Evolutionary conservation across 1,139 yeast species (phyloP).

Genomic region (Candida freyschussii): DNA sequence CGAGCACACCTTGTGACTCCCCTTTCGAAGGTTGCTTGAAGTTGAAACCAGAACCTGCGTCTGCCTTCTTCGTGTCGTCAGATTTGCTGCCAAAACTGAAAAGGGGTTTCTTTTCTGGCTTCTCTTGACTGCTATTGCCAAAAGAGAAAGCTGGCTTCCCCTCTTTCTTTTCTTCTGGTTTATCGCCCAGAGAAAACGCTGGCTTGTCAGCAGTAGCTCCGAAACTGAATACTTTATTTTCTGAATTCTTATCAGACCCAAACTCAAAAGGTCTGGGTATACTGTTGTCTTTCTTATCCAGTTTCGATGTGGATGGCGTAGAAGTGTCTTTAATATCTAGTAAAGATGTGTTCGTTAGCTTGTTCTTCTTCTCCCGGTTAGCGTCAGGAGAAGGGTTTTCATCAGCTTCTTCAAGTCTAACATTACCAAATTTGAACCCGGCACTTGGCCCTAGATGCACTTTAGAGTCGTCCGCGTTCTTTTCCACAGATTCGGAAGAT

Average conservation of each 20-base stretch:
- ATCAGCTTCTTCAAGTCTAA: slow-evolving; percentile 1
- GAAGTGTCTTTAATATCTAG: slow-evolving; percentile 3
- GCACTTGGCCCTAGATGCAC: slow-evolving; percentile 25
- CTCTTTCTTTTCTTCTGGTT: slow-evolving; percentile 1
- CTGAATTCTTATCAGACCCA: neutral
- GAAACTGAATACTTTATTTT: neutral
- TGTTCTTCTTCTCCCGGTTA: no score
- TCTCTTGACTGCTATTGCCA: neutral
- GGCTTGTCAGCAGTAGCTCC: slow-evolving; percentile 2
- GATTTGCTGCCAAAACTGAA: slow-evolving; percentile 3
- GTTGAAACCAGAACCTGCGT: neutral
- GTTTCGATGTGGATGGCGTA: slow-evolving; percentile 1
- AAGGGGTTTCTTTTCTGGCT: neutral
- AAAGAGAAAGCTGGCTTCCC: slow-evolving; percentile 1
- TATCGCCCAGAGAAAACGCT: slow-evolving; percentile 3
- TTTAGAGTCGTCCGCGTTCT: no score
- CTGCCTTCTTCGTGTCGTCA: slow-evolving; percentile 1
- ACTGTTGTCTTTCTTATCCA: neutral
- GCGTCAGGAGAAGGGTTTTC: neutral
- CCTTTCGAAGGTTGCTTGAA: neutral
- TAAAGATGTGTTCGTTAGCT: neutral
- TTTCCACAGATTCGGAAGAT: slow-evolving; percentile 1
- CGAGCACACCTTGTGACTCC: no score
- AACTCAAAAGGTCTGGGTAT: slow-evolving; percentile 1
- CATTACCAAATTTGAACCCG: slow-evolving; percentile 24